Base-by-base conservation (phyloP, 2,329 filamentous ascomycete species). In the Cercospora janseana region DNA sequence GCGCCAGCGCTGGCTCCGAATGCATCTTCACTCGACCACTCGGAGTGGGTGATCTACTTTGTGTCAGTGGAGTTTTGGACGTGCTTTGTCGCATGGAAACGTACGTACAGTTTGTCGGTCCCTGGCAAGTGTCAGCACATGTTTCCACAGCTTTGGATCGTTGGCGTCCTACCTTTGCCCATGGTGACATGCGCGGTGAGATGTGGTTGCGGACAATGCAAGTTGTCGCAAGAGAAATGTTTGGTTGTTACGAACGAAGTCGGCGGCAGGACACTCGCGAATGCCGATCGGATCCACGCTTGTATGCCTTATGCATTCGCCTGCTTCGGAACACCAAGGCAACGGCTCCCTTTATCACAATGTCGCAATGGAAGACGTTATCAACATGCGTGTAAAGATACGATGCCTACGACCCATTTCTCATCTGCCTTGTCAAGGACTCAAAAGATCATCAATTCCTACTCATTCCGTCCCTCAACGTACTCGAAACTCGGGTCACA, bases 21-120 rank as follows among this genome's bases (percentile, higher is more conserved):
- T 52, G 88, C 84, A 70, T 96, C 91, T 40, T 86, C 83, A 4
- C 90, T 95, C 6, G 89, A 85, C 93, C 93, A 98, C 77, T 98
- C 93, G 31, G 88, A 94, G 74, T 98, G 94, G 48, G 93, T 98
- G 66, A 98, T 98, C 79, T 83, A 59, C 43, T 16, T 34, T 6
- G 49, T 10, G 24, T 43, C 27, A 56, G 54, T 41, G 42, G 41
- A 35, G 21, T n/a, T n/a, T 29, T 21, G 6, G 18, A 32, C 7
- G 26, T 31, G 28, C 38, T 15, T 28, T 27, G 21, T 50, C 41
- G 50, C 38, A 46, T 50, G 29, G 55, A 51, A 59, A 68, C 67
- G 47, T 64, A 69, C 67, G 66, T 70, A 70, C 63, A 70, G 58
- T 61, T 70, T 70, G 56, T 70, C 67, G 24, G 67, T 69, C 45